These are phyloP conservation scores for Leishmania gerbilli DNA, from an alignment of 208 protist genomes.

Conservation along the genomic window DNA sequence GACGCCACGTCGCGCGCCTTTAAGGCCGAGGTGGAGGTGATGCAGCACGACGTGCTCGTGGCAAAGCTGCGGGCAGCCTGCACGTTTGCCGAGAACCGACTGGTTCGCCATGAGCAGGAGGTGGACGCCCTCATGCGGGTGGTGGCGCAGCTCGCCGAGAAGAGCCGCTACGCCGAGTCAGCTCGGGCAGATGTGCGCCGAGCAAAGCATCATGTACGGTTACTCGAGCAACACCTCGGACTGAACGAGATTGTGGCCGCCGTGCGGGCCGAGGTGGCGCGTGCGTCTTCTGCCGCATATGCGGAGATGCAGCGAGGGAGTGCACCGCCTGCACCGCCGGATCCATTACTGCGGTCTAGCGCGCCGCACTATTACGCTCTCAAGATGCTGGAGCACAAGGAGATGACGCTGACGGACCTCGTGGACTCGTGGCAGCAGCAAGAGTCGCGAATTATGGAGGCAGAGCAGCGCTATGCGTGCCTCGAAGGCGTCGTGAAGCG, in stretches of 20 bases:
- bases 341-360: constrained; percentile 19
- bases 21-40: constrained; percentile 43
- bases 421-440: constrained; percentile 73
- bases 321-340: background rate
- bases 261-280: constrained; percentile 20
- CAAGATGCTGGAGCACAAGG: constrained; percentile 65
- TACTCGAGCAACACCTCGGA: constrained; percentile 68
- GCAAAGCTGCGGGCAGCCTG: constrained; percentile 54
- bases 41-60: constrained; percentile 45
- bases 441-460: constrained; percentile 43
- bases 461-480: constrained; percentile 42
- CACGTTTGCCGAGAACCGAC: constrained; percentile 44
- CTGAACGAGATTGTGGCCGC: constrained; percentile 64
- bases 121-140: constrained; percentile 68
- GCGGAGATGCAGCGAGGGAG: background rate
- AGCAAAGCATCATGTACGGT: constrained; percentile 57
- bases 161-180: constrained; percentile 43
- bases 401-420: constrained; percentile 80
- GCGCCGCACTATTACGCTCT: constrained; percentile 83
- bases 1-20: constrained; percentile 36
- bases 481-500: constrained; percentile 38
- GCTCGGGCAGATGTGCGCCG: constrained; percentile 41
- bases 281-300: background rate
- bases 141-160: constrained; percentile 57
- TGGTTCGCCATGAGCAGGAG: constrained; percentile 50